Evolutionary conservation across 2,329 filamentous ascomycete genomes (phyloP).

Genomic region (Tolypocladium paradoxum): DNA sequence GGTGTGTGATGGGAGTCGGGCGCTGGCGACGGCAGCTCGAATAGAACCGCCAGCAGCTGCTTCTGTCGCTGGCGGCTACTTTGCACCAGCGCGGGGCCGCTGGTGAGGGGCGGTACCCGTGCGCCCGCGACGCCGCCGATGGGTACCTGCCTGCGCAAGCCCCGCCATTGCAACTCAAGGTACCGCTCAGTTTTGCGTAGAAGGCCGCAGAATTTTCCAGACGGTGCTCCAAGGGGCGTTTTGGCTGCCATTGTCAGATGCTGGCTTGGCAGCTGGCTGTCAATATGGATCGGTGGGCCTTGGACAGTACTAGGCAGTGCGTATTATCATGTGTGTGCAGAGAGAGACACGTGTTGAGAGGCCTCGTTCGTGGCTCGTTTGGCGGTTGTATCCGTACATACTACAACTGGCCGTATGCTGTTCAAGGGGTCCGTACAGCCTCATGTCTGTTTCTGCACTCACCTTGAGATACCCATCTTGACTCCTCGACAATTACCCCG

Average conservation of each 20-base stretch:
- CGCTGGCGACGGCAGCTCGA: not conserved
- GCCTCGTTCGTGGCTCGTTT: too few species aligned
- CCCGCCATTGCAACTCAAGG: conserved; percentile 8
- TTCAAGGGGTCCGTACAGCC: too few species aligned
- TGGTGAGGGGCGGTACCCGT: conserved; percentile 1
- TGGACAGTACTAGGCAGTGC: too few species aligned
- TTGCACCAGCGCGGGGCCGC: not conserved
- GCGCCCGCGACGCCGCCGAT: not conserved
- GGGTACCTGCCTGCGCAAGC: conserved; percentile 3
- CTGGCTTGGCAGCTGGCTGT: too few species aligned
- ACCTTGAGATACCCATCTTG: too few species aligned
- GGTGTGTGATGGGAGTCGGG: not conserved
- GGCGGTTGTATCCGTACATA: too few species aligned
- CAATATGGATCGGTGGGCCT: too few species aligned
- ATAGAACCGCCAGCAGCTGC: not conserved
- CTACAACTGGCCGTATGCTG: too few species aligned
- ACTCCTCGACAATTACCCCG: too few species aligned
- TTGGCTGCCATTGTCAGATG: not conserved
- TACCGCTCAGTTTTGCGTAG: conserved; percentile 5
- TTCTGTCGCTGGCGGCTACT: not conserved
- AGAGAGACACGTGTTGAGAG: too few species aligned
- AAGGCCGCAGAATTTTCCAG: conserved; percentile 17
- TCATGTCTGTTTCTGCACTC: too few species aligned
- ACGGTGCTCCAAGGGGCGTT: conserved; percentile 2
- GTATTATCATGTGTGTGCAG: too few species aligned